Evolutionary conservation across 2,329 filamentous ascomycete species (phyloP), one percentile per base, ranked within the genome.

Genomic region (Colletotrichum sublineola): DNA sequence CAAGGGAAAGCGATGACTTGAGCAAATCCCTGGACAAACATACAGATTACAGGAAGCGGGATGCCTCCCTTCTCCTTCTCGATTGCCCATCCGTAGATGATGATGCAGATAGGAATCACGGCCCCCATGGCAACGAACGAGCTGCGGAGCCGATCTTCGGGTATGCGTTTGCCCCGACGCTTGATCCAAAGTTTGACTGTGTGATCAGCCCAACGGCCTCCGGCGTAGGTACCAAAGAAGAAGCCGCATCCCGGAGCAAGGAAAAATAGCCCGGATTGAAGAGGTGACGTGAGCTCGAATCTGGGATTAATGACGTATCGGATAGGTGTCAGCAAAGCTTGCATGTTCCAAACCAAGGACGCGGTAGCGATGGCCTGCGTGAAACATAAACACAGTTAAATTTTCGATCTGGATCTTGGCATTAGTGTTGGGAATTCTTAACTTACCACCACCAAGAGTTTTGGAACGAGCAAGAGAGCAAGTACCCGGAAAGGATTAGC

Each of bases 181-280:
- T 86, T 88, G 65, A 90, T 90, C 82, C 87, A 92, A 73, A 86
- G 86, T 66, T 87, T 88, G 7, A 93, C 90, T 0, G 87, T 83
- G 73, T 87, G 81, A 77, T 94, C 92, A 0, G 91, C 90, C 82
- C 89, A 93, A 18, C 90, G 86, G 0, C 92, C 92, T 15, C 92
- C 91, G 68, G 92, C 83, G 75, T 93, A 89, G 0, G 91, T 92
- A 0, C 92, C 91, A 0, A 88, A 71, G 0, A 94, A 82, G 76
- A 93, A 93, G 1, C 92, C 92, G 67, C 85, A 86, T 1, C 92
- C 92, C 0, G 92, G 92, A 0, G 91, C 91, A n/a, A 94, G 88
- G 77, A 93, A 94, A 81, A 94, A 92, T 1, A 94, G 84, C 0
- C 90, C 91, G 0, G 87, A 88, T 77, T 92, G 87, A n/a, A 93